phyloP scores from a whole-genome alignment of 495 filamentous ascomycete species.

The Aspergillus coremiiformis region DNA sequence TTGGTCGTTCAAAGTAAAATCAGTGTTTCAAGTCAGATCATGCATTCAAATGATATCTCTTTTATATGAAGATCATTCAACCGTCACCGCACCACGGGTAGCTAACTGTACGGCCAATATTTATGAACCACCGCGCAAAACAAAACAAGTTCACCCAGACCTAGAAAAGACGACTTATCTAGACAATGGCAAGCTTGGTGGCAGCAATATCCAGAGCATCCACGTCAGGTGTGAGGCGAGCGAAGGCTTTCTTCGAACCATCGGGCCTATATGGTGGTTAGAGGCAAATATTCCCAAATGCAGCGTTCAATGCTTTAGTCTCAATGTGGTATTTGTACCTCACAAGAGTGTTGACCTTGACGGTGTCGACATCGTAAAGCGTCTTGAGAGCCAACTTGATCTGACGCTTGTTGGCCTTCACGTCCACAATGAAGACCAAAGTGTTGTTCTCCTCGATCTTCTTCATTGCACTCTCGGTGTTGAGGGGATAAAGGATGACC shows the following conservation, averaged over 20 bases:
- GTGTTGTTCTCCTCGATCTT: constrained; percentile 99
- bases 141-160: constrained; percentile 36
- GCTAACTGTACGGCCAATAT: constrained; percentile 36
- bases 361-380: constrained; percentile 94
- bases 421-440: constrained; percentile 95
- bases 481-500: constrained; percentile 77
- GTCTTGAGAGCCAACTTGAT: constrained; percentile 98
- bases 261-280: constrained; percentile 59
- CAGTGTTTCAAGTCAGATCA: constrained; percentile 6
- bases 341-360: constrained; percentile 99
- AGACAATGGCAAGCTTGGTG: constrained; percentile 97
- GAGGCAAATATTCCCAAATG: constrained; percentile 3
- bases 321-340: constrained; percentile 50
- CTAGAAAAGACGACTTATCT: constrained; percentile 43
- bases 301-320: background rate
- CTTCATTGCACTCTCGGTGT: constrained; percentile 99
- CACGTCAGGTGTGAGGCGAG: constrained; percentile 87
- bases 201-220: constrained; percentile 99
- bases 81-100: constrained; percentile 30
- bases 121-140: constrained; percentile 40
- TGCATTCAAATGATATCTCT: constrained; percentile 28
- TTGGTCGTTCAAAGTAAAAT: background rate
- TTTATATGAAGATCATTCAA: constrained; percentile 40
- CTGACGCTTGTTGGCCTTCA: constrained; percentile 99
- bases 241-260: constrained; percentile 97